Conservation (phyloP, 169 alveolate genomes). For the Perkinsus olseni region DNA sequence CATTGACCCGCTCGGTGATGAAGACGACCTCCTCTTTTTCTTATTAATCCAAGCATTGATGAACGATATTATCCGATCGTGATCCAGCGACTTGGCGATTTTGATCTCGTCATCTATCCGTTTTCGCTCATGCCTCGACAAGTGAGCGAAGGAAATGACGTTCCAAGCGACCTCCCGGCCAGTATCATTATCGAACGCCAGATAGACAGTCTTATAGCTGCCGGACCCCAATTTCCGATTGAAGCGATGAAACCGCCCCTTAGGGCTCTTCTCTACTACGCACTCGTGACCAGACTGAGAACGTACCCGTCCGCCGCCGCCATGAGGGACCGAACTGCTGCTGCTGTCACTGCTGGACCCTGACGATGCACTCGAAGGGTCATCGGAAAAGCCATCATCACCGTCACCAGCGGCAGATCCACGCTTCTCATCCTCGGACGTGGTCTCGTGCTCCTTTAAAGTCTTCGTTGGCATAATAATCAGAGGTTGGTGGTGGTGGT, state of each 20-base stretch:
- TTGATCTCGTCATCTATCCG: conserved; percentile 62
- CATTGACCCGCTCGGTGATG: conserved; percentile 78
- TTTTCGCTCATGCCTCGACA: conserved; percentile 42
- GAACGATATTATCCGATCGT: conserved; percentile 65
- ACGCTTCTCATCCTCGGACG: background rate
- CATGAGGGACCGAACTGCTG: background rate
- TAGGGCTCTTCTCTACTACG: conserved; percentile 53
- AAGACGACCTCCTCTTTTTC: conserved; percentile 62
- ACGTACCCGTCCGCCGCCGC: background rate
- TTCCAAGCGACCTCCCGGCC: conserved; percentile 85
- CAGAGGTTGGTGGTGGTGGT: no score
- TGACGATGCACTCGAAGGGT: background rate
- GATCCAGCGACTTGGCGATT: conserved; percentile 59
- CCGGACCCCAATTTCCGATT: conserved; percentile 76
- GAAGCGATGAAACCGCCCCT: conserved; percentile 54
- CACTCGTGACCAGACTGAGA: background rate
- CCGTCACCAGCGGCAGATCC: background rate
- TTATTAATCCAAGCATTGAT: conserved; percentile 71
- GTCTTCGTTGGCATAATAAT: background rate
- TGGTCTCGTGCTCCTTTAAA: background rate
- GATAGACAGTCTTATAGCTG: conserved; percentile 70
- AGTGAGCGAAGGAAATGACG: conserved; percentile 49
- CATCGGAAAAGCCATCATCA: background rate
- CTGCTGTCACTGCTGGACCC: background rate
- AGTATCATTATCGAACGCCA: conserved; percentile 72